phyloP scores from a whole-genome alignment of 2,329 filamentous ascomycete species.

The Trichophyton equinum region DNA sequence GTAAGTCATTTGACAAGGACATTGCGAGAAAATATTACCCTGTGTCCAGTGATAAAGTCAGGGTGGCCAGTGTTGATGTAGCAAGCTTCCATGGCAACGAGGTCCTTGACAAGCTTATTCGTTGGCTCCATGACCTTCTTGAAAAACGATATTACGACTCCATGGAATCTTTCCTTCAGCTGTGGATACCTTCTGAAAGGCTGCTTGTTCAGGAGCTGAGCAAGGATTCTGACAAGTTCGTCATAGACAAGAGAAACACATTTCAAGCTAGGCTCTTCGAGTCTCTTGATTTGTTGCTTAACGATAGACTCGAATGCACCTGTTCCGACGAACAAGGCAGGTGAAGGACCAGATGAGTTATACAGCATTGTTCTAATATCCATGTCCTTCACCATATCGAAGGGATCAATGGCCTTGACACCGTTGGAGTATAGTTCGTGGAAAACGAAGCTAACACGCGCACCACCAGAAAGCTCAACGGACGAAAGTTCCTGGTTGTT shows the following conservation, averaged over 20 bases:
- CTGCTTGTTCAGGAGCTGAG: constrained; percentile 75
- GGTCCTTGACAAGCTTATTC: constrained; percentile 87
- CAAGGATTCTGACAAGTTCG: constrained; percentile 88
- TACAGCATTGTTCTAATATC: constrained; percentile 95
- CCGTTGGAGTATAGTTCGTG: constrained; percentile 97
- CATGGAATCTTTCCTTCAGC: constrained; percentile 93
- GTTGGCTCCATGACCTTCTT: constrained; percentile 98
- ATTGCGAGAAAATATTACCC: constrained; percentile 41
- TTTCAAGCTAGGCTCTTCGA: constrained; percentile 94
- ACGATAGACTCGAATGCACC: constrained; percentile 98
- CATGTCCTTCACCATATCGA: constrained; percentile 92
- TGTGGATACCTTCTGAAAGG: constrained; percentile 86
- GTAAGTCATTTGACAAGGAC: not conserved
- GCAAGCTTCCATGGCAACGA: constrained; percentile 89
- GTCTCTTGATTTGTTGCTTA: constrained; percentile 92
- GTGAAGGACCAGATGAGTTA: constrained; percentile 98
- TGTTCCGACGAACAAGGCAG: constrained; percentile 90
- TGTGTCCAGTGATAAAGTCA: constrained; percentile 92
- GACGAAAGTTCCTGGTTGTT: constrained; percentile 95
- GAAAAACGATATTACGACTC: constrained; percentile 85
- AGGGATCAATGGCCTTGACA: constrained; percentile 93
- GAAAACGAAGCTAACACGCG: constrained; percentile 98
- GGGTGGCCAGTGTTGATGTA: constrained; percentile 98
- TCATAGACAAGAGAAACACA: constrained; percentile 96
- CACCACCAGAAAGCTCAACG: constrained; percentile 86